phyloP scores from a whole-genome alignment of 495 filamentous ascomycete genomes.

The Talaromyces liani region DNA sequence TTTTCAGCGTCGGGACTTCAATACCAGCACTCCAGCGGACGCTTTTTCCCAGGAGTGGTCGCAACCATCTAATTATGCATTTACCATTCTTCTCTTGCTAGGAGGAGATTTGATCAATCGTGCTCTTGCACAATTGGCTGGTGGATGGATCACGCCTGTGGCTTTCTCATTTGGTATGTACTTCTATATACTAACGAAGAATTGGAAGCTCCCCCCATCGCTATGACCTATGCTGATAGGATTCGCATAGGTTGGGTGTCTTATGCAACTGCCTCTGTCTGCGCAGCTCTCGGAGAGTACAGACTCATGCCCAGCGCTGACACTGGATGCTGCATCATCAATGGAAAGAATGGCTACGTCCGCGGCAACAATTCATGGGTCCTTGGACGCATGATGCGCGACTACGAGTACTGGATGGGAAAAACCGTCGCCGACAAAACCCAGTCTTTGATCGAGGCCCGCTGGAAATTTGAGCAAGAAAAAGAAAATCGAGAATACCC shows the following conservation, averaged over 20 bases:
- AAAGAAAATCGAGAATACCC: slow-evolving; percentile 7
- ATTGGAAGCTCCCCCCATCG: background rate
- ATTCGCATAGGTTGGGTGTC: slow-evolving; percentile 30
- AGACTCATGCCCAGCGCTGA: slow-evolving; percentile 26
- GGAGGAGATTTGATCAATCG: slow-evolving; percentile 42
- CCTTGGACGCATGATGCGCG: slow-evolving; percentile 40
- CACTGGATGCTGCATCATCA: slow-evolving; percentile 29
- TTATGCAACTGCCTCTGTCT: slow-evolving; percentile 33
- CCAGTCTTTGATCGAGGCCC: slow-evolving; percentile 8
- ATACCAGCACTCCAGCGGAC: background rate
- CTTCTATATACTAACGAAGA: background rate
- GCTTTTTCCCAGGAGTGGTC: slow-evolving; percentile 15
- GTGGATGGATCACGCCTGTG: slow-evolving; percentile 31
- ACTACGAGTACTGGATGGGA: slow-evolving; percentile 35
- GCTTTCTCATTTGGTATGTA: slow-evolving; percentile 45
- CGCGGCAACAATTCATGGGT: slow-evolving; percentile 42
- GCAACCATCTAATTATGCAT: slow-evolving; percentile 25
- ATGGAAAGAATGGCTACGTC: slow-evolving; percentile 29
- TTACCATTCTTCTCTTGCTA: slow-evolving; percentile 38
- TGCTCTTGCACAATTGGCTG: slow-evolving; percentile 41
- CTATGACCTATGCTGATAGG: background rate
- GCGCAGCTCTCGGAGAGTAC: slow-evolving; percentile 36
- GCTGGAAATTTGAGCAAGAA: slow-evolving; percentile 13
- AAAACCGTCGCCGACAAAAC: slow-evolving; percentile 10
- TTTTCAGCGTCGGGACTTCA: slow-evolving; percentile 4